Conservation (phyloP, 164 flowering plant genomes). For the Taxillus chinensis region DNA sequence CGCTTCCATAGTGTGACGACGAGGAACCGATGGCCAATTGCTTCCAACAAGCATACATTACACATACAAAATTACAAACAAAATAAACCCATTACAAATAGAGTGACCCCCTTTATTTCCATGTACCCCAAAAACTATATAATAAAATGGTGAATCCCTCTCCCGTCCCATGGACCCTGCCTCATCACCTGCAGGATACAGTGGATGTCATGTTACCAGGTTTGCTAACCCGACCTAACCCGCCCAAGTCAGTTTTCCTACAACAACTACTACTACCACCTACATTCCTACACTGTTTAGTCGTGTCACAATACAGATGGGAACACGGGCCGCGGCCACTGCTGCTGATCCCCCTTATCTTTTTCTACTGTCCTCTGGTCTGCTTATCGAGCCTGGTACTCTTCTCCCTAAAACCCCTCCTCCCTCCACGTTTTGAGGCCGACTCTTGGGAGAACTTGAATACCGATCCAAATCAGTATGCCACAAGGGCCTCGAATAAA, state of each 20-base stretch:
- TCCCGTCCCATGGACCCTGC: constrained; percentile 16
- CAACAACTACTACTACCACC: constrained; percentile 16
- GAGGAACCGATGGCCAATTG: no score
- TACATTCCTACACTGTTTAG: constrained; percentile 38
- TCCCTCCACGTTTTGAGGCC: neutral
- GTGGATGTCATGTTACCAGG: constrained; percentile 20
- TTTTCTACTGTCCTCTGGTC: constrained; percentile 5
- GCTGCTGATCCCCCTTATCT: no score
- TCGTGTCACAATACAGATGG: constrained; percentile 34
- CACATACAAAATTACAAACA: no score
- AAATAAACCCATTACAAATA: no score
- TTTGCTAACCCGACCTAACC: constrained; percentile 24
- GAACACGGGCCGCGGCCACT: constrained; percentile 13
- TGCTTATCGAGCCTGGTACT: constrained; percentile 7
- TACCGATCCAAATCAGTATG: constrained; percentile 13
- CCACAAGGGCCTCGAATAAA: constrained; percentile 18
- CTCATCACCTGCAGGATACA: constrained; percentile 29
- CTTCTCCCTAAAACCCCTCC: constrained; percentile 4
- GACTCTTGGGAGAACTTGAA: constrained; percentile 14
- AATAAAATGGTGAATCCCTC: constrained; percentile 18
- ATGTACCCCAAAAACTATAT: neutral
- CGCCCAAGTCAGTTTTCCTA: constrained; percentile 35
- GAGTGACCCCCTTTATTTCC: no score
- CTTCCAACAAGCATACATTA: no score
- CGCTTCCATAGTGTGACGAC: no score